Evolutionary conservation across 164 flowering plant species (phyloP).

Genomic region (Malania oleifera): DNA sequence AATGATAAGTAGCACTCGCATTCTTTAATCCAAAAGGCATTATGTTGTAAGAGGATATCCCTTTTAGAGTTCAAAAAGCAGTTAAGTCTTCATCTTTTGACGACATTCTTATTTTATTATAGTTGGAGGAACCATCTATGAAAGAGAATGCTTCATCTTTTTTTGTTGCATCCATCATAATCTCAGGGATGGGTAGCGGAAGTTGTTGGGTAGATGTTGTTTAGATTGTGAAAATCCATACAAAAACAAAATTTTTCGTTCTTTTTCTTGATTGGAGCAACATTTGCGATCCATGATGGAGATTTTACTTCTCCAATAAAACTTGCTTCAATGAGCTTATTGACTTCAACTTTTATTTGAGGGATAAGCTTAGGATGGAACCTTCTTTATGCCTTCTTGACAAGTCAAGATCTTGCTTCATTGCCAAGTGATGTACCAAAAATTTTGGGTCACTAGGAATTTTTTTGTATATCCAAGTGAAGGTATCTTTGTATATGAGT

Average conservation of each 20-base stretch:
- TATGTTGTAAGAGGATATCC: too few relatives aligned
- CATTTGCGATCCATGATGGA: not conserved
- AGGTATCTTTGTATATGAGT: too few relatives aligned
- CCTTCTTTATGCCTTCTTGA: not conserved
- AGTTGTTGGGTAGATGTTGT: too few relatives aligned
- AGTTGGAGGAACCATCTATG: too few relatives aligned
- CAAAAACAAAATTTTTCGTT: not conserved
- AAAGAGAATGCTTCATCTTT: too few relatives aligned
- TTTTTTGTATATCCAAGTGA: not conserved
- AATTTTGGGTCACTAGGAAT: not conserved
- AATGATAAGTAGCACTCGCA: too few relatives aligned
- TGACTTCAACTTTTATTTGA: not conserved
- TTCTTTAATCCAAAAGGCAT: too few relatives aligned
- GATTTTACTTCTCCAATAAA: not conserved
- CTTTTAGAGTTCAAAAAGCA: too few relatives aligned
- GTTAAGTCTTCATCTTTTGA: too few relatives aligned
- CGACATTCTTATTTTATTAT: too few relatives aligned
- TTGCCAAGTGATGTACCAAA: not conserved
- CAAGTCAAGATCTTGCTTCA: not conserved
- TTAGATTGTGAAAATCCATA: not conserved
- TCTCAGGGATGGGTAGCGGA: too few relatives aligned
- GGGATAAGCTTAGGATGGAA: not conserved
- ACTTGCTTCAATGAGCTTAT: not conserved
- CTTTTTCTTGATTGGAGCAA: not conserved
- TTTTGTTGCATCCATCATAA: too few relatives aligned